Base-by-base conservation (phyloP, 176 grass and related monocot species). In the Luzula sylvatica region DNA sequence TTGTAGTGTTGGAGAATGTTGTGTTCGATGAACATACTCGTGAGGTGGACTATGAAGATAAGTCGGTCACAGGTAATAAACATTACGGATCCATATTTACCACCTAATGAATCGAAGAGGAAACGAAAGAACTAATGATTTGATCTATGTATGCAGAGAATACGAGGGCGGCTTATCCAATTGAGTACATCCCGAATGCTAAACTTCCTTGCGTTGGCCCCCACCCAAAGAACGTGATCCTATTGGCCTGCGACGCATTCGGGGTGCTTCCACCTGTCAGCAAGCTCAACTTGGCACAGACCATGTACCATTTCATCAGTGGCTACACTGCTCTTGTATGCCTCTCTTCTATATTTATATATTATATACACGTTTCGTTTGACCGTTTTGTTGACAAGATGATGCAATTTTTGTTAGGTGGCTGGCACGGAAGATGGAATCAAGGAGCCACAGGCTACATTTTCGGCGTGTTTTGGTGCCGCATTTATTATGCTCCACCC, bases 261-360 rank as follows among this genome's bases (percentile, higher is more conserved):
- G 92, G 92, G 3, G 92, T 98, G 20, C 92, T 98, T 58, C 92
- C 92, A 39, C 92, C 92, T 0, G 81, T 98, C 12, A 90, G 92
- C 92, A 98, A 98, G 61, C 75, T 98, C 9, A 90, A 67, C 69
- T 75, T 98, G 14, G 58, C 85, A 11, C 92, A 98, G 72, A 98
- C 92, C 52, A 98, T 98, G 92, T 98, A 98, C 68, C 92, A 98
- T 39, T 98, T 98, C 81, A 98, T 98, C 52, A 98, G 92, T 43
- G 92, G 92, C 54, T 98, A 98, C 78, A 98, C 92, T 43, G 92
- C 92, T 53, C 65, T 98, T 42, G 81, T 94, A 69, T 50, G 15
- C 11, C 17, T 11, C 18, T 42, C 14, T 46, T 17, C 11, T 28
- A 13, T 44, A 15, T 41, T 52, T 14, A 17, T n/a, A n/a, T n/a